Base-by-base conservation (phyloP, 352 stramenopile species). In the Blastocystis sp. region DNA sequence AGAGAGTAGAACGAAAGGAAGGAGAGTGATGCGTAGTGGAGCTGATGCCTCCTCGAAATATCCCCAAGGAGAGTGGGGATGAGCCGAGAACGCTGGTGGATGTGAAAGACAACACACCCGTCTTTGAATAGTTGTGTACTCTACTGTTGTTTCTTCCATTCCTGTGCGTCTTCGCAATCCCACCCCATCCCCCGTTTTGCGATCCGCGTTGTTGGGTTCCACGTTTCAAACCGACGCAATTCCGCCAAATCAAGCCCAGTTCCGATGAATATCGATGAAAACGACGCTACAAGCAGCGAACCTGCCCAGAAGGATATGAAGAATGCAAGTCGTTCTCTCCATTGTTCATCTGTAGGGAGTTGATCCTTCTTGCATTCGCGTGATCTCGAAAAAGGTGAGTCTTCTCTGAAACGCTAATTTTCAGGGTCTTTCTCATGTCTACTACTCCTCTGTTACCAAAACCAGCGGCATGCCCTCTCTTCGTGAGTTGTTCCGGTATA, bases 351-450 rank as follows among this genome's bases (percentile, higher is more conserved):
- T 38, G 17, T 66, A 84, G 74, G 66, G 54, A 28, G 19, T 19
- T 21, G 34, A 28, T 14, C 57, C 57, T 68, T 68, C 57, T 52
- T 63, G 69, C 38, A 84, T 84, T 24, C 74, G 74, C 34, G 24
- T 84, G 19, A 59, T 84, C 19, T 68, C 74, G 17, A 84, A 63
- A 21, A 84, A 84, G n/a, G 74, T 84, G 19, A 7, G 34, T 10
- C 7, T n/a, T 34, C 1, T 11, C 19, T 3, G 14, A 28, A 2
- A 1, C 24, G 34, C 6, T 63, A 69, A 48, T 14, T 7, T 57
- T 57, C 48, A 69, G 62, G 62, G 62, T 69, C 62, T 45, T 69
- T 45, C 62, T 45, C 62, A 69, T 69, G 40, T 69, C 7, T 69
- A 69, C 40, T 69, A 69, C 40, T 69, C 62, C 40, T 69, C 62